Evolutionary conservation across 371 early-diverging fungal species (phyloP).

Genomic region (Blyttiomyces sp.): DNA sequence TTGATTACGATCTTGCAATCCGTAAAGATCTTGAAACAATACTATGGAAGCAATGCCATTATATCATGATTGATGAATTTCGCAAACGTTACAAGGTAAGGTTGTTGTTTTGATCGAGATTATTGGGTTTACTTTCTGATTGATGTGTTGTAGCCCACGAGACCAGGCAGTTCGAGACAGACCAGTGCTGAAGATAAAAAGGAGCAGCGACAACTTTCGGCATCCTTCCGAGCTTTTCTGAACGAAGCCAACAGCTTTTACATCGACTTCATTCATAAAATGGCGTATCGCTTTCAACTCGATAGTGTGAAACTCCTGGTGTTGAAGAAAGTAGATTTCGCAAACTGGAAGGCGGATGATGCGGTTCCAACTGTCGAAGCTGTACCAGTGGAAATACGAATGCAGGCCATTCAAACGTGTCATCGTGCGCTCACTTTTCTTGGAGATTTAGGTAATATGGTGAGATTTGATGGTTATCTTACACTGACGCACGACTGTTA

Average conservation of each 20-base stretch:
- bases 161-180: no score
- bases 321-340: background rate
- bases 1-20: background rate
- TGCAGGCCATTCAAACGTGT: background rate
- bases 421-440: background rate
- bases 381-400: background rate
- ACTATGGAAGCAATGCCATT: background rate
- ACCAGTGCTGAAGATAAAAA: no score
- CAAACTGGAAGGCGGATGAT: no score
- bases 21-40: background rate
- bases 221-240: conserved; percentile 1
- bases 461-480: background rate
- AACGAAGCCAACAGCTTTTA: background rate
- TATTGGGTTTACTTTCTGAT: background rate
- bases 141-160: background rate
- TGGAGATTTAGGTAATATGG: conserved; percentile 6
- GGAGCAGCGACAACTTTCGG: background rate
- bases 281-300: background rate
- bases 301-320: background rate
- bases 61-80: conserved; percentile 1
- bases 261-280: background rate
- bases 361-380: background rate
- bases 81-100: background rate
- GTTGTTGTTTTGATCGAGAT: background rate
- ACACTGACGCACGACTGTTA: background rate